phyloP scores from a whole-genome alignment of 192 early-diverging fungal species.

The Geosiphon pyriformis region DNA sequence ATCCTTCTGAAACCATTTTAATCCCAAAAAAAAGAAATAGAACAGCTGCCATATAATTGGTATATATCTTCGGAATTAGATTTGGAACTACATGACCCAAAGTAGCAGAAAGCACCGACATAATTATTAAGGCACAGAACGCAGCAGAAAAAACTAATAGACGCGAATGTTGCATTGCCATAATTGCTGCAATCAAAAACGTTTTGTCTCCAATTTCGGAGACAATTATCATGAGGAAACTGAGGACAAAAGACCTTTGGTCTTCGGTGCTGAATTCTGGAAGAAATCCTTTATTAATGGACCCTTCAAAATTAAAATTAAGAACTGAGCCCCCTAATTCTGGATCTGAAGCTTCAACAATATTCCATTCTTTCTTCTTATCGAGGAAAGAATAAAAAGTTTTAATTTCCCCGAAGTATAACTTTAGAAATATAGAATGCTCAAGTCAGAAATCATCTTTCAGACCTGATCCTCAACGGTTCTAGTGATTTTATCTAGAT shows the following conservation, averaged over 20 bases:
- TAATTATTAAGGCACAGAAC: slow-evolving; percentile 79
- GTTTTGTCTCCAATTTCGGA: slow-evolving; percentile 99
- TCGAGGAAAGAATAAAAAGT: too few relatives aligned
- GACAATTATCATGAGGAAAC: slow-evolving; percentile 85
- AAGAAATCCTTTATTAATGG: not conserved
- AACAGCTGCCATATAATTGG: slow-evolving; percentile 72
- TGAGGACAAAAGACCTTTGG: slow-evolving; percentile 47
- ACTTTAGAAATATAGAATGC: too few relatives aligned
- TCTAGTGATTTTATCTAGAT: too few relatives aligned
- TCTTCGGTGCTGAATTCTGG: slow-evolving; percentile 28
- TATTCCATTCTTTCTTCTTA: not conserved
- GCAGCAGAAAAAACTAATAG: slow-evolving; percentile 86
- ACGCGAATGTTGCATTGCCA: slow-evolving; percentile 97
- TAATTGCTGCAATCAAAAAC: slow-evolving; percentile 95
- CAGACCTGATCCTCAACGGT: too few relatives aligned
- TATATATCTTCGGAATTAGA: slow-evolving; percentile 81
- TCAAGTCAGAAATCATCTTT: too few relatives aligned
- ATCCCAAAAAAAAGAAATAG: slow-evolving; percentile 94
- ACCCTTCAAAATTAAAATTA: slow-evolving; percentile 4
- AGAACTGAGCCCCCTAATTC: slow-evolving; percentile 17
- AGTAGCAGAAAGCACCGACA: slow-evolving; percentile 93
- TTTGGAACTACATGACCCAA: slow-evolving; percentile 88
- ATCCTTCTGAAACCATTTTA: slow-evolving; percentile 80
- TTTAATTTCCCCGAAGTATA: too few relatives aligned
- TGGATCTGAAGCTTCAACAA: slow-evolving; percentile 13